phyloP scores from a whole-genome alignment of 257 asterid genomes.

The Nicotiana sylvestris region DNA sequence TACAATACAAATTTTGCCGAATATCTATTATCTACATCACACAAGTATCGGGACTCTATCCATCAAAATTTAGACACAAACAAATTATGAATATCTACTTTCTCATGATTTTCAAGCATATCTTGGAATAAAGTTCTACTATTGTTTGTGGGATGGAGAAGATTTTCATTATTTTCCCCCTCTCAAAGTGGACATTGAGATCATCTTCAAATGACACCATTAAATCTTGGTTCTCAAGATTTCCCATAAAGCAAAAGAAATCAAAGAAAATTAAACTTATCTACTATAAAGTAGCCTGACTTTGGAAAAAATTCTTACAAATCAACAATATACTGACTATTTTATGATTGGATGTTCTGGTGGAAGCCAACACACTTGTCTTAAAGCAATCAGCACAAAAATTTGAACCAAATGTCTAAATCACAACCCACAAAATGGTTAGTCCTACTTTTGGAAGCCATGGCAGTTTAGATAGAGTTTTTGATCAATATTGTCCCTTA shows the following conservation, averaged over 20 bases:
- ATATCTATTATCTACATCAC: not conserved
- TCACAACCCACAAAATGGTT: not conserved
- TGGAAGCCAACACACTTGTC: slow-evolving; percentile 1
- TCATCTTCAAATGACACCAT: slow-evolving; percentile 26
- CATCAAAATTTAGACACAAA: too few species aligned
- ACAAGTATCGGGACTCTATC: too few species aligned
- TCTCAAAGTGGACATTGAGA: slow-evolving; percentile 18
- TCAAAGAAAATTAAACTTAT: not conserved
- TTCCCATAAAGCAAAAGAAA: slow-evolving; percentile 16
- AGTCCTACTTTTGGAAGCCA: not conserved
- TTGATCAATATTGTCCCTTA: too few species aligned
- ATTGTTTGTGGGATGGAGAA: slow-evolving; percentile 8
- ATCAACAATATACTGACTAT: not conserved
- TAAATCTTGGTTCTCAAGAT: slow-evolving; percentile 23
- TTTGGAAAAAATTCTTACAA: not conserved
- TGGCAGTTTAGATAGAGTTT: not conserved
- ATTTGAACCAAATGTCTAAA: not conserved
- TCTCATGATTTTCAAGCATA: too few species aligned
- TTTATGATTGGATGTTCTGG: not conserved
- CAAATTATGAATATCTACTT: too few species aligned
- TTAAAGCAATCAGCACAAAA: not conserved
- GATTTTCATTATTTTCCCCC: slow-evolving; percentile 1
- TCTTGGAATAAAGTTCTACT: slow-evolving; percentile 3
- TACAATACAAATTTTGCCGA: too few species aligned
- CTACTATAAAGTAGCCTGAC: not conserved